Conservation (phyloP, 331 rosid species). For the Rhamnella rubrinervis region DNA sequence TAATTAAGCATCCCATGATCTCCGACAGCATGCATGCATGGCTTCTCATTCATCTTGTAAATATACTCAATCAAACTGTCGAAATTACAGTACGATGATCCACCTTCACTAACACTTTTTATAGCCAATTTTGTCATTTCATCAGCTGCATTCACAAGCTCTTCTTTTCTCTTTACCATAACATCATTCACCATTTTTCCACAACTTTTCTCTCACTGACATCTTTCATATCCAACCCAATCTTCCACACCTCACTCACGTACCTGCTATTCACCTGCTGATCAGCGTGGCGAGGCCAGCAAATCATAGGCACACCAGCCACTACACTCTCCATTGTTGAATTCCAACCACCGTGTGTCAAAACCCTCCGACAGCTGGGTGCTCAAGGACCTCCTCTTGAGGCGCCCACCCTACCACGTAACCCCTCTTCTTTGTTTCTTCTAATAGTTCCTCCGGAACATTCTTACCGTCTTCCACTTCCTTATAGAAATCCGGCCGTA, state of each 20-base stretch:
- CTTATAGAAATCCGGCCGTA: neutral
- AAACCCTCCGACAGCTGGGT: conserved; percentile 27
- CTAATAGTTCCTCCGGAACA: neutral
- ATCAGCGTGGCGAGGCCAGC: conserved; percentile 17
- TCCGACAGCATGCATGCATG: too few relatives aligned
- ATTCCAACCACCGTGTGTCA: conserved; percentile 38
- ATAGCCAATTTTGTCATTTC: conserved; percentile 16
- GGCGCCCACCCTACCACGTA: conserved; percentile 27
- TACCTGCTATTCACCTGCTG: conserved; percentile 30
- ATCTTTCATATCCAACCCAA: conserved; percentile 29
- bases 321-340: conserved; percentile 30
- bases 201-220: neutral
- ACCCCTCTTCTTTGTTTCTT: conserved; percentile 12
- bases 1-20: too few relatives aligned
- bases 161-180: conserved; percentile 23
- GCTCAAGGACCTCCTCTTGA: conserved; percentile 26
- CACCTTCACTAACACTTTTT: conserved; percentile 18
- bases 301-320: conserved; percentile 28
- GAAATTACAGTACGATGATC: conserved; percentile 22
- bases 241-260: conserved; percentile 30
- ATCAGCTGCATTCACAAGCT: conserved; percentile 7
- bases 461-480: neutral
- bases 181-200: conserved; percentile 23
- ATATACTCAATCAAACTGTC: conserved; percentile 9
- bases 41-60: neutral